These are phyloP conservation scores for Aspergillus jensenii DNA, from an alignment of 2,329 filamentous ascomycete species.

Conservation along the genomic window DNA sequence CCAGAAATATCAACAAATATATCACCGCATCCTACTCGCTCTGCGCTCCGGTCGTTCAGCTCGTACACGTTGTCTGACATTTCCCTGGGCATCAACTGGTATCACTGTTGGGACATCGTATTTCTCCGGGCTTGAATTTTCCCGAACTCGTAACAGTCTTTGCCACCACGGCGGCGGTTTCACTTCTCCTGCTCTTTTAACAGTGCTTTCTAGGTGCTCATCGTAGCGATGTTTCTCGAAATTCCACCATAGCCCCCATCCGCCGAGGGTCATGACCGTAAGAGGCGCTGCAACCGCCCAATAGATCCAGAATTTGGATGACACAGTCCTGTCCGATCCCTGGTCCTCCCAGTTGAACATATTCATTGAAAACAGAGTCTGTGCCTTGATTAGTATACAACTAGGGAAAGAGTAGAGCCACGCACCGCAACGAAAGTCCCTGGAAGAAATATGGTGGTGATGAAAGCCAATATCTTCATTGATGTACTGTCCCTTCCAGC, in stretches of 20 bases:
- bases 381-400: background rate
- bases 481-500: background rate
- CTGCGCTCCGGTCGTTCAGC: background rate
- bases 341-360: slow-evolving; percentile 5
- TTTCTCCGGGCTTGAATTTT: background rate
- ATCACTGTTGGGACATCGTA: background rate
- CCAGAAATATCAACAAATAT: no score
- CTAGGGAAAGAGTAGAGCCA: background rate
- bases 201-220: background rate
- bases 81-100: background rate
- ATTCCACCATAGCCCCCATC: slow-evolving; percentile 10
- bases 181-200: background rate
- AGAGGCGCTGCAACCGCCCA: slow-evolving; percentile 6
- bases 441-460: slow-evolving; percentile 1
- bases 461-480: slow-evolving; percentile 6
- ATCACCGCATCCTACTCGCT: background rate
- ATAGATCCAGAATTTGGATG: slow-evolving; percentile 4
- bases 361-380: slow-evolving; percentile 3
- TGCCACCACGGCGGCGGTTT: background rate
- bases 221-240: slow-evolving; percentile 9
- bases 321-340: background rate
- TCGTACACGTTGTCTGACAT: background rate
- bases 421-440: background rate
- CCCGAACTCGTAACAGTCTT: background rate
- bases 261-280: background rate